Conservation (phyloP, 169 alveolate genomes). For the Plasmodium fragile region DNA sequence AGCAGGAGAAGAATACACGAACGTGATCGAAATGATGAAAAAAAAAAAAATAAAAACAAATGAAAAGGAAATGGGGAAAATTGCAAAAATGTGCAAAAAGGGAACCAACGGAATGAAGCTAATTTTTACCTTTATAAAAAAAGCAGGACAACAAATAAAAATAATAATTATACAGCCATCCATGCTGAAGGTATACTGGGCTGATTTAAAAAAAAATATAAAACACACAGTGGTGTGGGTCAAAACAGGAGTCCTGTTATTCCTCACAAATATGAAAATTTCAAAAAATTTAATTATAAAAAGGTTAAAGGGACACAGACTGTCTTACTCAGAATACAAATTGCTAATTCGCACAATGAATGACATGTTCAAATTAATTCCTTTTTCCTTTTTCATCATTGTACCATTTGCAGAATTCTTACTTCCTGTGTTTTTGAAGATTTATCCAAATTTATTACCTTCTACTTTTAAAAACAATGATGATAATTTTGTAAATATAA, state of each 20-base stretch:
- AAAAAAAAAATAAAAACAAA: conserved; percentile 19
- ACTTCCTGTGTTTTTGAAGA: conserved; percentile 89
- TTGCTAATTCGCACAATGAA: conserved; percentile 88
- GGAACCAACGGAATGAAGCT: conserved; percentile 3
- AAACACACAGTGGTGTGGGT: conserved; percentile 87
- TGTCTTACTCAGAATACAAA: conserved; percentile 88
- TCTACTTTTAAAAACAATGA: conserved; percentile 88
- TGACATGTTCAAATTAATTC: conserved; percentile 90
- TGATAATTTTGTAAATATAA: conserved; percentile 84
- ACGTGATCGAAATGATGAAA: conserved; percentile 20
- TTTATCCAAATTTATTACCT: conserved; percentile 92
- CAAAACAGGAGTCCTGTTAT: conserved; percentile 84
- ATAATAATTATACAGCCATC: conserved; percentile 49
- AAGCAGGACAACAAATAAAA: neutral
- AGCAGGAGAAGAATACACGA: neutral
- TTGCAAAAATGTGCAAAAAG: conserved; percentile 7
- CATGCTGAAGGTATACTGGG: conserved; percentile 10
- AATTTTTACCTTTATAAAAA: neutral
- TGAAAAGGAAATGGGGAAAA: conserved; percentile 17
- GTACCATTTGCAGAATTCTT: conserved; percentile 92
- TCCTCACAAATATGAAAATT: conserved; percentile 84
- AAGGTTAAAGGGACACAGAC: conserved; percentile 87
- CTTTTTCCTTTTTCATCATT: conserved; percentile 90
- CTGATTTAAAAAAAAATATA: conserved; percentile 19
- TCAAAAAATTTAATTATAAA: conserved; percentile 84